Evolutionary conservation across 2,329 filamentous ascomycete species (phyloP).

Genomic region (Diaporthe capsici): DNA sequence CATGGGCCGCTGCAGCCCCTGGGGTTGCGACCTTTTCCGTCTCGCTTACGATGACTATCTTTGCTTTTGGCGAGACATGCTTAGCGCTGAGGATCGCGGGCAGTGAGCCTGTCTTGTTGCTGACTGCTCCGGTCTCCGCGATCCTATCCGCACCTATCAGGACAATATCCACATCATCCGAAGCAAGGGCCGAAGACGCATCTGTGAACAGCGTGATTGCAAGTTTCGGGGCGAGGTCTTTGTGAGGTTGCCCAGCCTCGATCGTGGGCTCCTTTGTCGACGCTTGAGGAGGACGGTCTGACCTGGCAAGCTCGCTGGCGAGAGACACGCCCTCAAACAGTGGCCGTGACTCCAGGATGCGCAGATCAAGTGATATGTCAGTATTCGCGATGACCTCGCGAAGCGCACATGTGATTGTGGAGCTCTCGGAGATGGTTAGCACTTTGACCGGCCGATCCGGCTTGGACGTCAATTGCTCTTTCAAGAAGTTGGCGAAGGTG

Average conservation of each 20-base stretch:
- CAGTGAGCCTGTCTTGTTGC: constrained; percentile 77
- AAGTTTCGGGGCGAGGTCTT: constrained; percentile 44
- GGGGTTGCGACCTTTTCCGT: constrained; percentile 72
- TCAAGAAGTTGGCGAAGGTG: constrained; percentile 54
- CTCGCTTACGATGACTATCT: constrained; percentile 70
- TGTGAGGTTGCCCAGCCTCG: constrained; percentile 30
- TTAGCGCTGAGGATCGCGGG: constrained; percentile 69
- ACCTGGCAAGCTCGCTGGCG: constrained; percentile 58
- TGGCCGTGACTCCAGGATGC: constrained; percentile 76
- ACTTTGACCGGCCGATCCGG: constrained; percentile 58
- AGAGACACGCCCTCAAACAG: constrained; percentile 75
- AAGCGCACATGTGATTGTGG: constrained; percentile 69
- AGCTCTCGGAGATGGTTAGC: constrained; percentile 74
- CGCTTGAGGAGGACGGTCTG: constrained; percentile 45
- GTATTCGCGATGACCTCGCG: constrained; percentile 55
- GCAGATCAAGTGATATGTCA: constrained; percentile 63
- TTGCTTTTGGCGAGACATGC: constrained; percentile 59
- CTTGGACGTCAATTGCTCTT: constrained; percentile 49
- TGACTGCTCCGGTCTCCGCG: constrained; percentile 68
- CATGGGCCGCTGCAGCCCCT: constrained; percentile 58
- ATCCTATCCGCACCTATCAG: constrained; percentile 77
- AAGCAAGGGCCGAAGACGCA: constrained; percentile 69
- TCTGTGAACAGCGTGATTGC: constrained; percentile 70
- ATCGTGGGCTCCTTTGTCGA: constrained; percentile 41
- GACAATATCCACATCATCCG: constrained; percentile 66